A percentile compares a stretch with the other conserved stretches of the same genome.
Conservation (phyloP, 2,329 filamentous ascomycete genomes). For the Phaeophleospora eucalypticola region DNA sequence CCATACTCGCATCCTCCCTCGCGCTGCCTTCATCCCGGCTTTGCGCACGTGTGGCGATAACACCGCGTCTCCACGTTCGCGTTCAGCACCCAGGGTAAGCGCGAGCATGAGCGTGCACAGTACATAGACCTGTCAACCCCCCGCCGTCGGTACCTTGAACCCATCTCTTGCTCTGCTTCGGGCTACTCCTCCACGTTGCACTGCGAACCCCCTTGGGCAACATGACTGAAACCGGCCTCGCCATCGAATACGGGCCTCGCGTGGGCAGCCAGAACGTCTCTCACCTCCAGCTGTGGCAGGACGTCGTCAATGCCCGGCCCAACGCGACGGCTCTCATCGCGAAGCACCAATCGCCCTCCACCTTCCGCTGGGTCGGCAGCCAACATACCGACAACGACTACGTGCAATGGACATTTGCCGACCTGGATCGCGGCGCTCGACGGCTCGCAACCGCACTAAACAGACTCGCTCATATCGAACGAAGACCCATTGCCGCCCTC, state of each 20-base stretch:
- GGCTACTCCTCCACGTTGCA: not conserved
- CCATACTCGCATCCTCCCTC: no score
- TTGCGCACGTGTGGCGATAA: constrained; percentile 14
- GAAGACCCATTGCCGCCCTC: constrained; percentile 28
- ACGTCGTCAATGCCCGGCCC: constrained; percentile 27
- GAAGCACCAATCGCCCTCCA: constrained; percentile 26
- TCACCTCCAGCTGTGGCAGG: constrained; percentile 32
- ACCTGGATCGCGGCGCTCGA: constrained; percentile 30
- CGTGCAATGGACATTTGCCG: constrained; percentile 31
- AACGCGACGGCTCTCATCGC: constrained; percentile 31
- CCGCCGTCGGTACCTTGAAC: not conserved
- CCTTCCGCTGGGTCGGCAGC: constrained; percentile 31
- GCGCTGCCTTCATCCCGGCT: no score
- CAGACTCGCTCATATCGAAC: constrained; percentile 29
- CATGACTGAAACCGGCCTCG: constrained; percentile 22
- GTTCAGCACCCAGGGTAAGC: no score
- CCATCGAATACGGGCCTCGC: constrained; percentile 26
- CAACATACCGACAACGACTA: constrained; percentile 24
- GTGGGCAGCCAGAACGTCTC: constrained; percentile 25
- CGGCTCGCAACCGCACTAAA: constrained; percentile 30
- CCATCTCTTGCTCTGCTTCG: no score
- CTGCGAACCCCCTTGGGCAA: constrained; percentile 16
- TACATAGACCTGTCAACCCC: constrained; percentile 19
- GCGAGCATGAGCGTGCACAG: constrained; percentile 19
- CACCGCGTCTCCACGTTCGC: constrained; percentile 4